phyloP scores from a whole-genome alignment of 2,329 filamentous ascomycete species.

The Neoarthrinium moseri region DNA sequence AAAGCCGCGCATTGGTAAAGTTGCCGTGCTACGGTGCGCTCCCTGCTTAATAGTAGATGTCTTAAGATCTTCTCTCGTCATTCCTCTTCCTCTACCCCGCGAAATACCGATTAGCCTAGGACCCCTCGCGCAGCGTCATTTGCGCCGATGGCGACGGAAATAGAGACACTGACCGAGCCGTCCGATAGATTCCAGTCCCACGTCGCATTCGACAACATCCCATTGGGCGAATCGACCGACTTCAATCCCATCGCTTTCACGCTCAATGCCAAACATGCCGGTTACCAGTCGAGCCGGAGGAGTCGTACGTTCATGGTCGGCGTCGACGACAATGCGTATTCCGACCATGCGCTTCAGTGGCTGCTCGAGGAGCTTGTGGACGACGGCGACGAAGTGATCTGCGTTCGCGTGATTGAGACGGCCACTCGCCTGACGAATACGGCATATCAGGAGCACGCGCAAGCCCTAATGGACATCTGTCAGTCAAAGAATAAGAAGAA shows the following conservation, averaged over 20 bases:
- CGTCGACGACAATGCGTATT: constrained; percentile 88
- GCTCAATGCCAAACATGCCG: constrained; percentile 80
- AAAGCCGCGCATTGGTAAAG: background rate
- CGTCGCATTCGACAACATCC: constrained; percentile 61
- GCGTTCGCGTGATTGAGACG: constrained; percentile 83
- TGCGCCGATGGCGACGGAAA: constrained; percentile 32
- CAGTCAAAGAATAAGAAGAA: constrained; percentile 76
- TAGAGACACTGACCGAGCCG: constrained; percentile 30
- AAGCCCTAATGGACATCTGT: constrained; percentile 71
- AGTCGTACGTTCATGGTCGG: constrained; percentile 90
- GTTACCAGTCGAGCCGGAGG: constrained; percentile 76
- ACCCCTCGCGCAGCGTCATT: too few relatives aligned
- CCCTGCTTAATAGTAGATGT: background rate
- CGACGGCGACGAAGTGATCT: constrained; percentile 91
- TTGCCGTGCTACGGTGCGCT: background rate
- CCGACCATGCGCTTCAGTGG: constrained; percentile 90
- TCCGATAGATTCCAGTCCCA: constrained; percentile 55
- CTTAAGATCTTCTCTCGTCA: background rate
- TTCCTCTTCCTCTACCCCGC: too few relatives aligned
- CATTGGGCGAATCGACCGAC: constrained; percentile 56
- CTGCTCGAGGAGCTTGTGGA: constrained; percentile 88
- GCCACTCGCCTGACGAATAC: constrained; percentile 68
- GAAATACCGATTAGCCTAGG: too few relatives aligned
- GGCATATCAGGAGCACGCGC: constrained; percentile 74
- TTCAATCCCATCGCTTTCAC: constrained; percentile 70